Base-by-base conservation (phyloP, 768 basidiomycete genomes). In the Suillus plorans region DNA sequence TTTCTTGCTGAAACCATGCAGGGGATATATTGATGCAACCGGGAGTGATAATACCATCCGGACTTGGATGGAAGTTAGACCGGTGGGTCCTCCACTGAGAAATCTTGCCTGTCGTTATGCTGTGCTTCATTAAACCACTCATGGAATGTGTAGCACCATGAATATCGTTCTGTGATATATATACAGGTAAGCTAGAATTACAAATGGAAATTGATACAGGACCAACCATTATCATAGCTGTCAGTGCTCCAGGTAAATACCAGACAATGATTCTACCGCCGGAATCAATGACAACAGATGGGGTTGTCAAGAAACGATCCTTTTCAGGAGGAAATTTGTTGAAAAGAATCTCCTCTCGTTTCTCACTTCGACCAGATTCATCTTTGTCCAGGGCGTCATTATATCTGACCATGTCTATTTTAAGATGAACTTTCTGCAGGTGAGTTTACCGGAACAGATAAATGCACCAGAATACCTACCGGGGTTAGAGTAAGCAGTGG, bases 1-100 rank as follows among this genome's bases (percentile, higher is more conserved):
- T 56, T n/a, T 34, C 55, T 56, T 56, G 55, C 6, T 56, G 55
- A 56, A 56, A 56, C 55, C 55, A 55, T 34, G 53, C 31, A 4
- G 53, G 53, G 5, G 53, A 55, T 55, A 55, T 55, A 20, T 55
- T 55, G 53, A 56, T 56, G 3, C 53, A 56, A 36, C 53, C 12
- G 3, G 53, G 34, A 5, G 34, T 36, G 53, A 56, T 5, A 20
- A n/a, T 56, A 10, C 34, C 34, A 36, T 56, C 53, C 1, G 10
- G 34, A 56, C 53, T 56, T 13, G 34, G 5, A n/a, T 56, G 20
- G 12, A 56, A 36, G 20, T 56, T 56, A 0, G 20, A 56, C 20
- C 12, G 2, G 34, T 56, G 0, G 20, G 53, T 56, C 53, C 53
- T 36, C 53, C 53, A 56, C n/a, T 56, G 5, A 34, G 34, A 0